phyloP scores from a whole-genome alignment of 768 basidiomycete species.

The Peribolospora kevripleyi region DNA sequence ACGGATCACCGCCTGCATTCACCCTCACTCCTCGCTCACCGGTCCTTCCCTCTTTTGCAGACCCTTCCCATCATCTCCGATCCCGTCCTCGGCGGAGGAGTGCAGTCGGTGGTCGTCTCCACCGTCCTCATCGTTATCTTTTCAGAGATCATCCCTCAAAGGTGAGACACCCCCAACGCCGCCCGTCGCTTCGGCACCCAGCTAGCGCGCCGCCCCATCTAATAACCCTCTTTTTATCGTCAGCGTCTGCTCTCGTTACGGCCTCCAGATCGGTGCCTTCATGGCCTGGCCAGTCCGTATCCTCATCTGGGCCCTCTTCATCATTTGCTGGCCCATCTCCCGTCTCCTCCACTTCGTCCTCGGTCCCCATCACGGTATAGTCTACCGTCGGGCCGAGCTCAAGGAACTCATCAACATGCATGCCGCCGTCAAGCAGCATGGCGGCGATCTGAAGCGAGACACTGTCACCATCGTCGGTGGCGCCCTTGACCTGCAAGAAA shows the following conservation, averaged over 20 bases:
- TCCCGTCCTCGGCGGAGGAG: constrained; percentile 51
- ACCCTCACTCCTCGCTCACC: neutral
- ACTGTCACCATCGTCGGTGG: constrained; percentile 77
- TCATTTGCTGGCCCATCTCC: constrained; percentile 57
- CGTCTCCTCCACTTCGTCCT: constrained; percentile 53
- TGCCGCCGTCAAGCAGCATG: constrained; percentile 33
- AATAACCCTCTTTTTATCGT: neutral
- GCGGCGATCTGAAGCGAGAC: constrained; percentile 64
- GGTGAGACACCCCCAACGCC: constrained; percentile 12
- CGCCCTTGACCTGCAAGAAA: constrained; percentile 63
- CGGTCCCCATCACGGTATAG: constrained; percentile 69
- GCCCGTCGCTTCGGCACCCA: no score
- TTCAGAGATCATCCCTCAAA: constrained; percentile 52
- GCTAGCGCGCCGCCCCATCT: no score
- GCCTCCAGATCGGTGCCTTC: constrained; percentile 64
- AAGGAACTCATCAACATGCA: constrained; percentile 84
- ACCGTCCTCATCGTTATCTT: constrained; percentile 71
- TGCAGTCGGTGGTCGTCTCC: constrained; percentile 43
- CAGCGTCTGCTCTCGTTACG: constrained; percentile 59
- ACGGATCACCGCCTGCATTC: neutral
- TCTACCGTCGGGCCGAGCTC: constrained; percentile 58
- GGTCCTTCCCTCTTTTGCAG: constrained; percentile 16
- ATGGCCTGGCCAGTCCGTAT: constrained; percentile 46
- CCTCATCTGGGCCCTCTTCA: constrained; percentile 44
- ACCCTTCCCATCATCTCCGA: constrained; percentile 62